Percentiles rank a stretch among this genome's conserved stretches.
Evolutionary conservation across 2,329 filamentous ascomycete genomes (phyloP).

Genomic region (Aspergillus tanneri): DNA sequence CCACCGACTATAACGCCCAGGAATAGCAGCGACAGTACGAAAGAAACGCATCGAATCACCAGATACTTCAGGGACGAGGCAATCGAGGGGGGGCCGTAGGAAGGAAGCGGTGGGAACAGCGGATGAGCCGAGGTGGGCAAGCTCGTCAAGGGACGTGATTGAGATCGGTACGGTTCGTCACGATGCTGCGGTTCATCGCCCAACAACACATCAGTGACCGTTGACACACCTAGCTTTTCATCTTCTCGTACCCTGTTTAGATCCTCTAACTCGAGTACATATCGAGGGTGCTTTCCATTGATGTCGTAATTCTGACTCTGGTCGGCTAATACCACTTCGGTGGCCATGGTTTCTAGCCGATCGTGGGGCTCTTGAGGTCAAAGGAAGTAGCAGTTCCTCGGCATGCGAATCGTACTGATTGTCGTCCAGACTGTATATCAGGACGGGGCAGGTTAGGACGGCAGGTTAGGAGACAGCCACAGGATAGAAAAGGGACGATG

Average conservation of each 20-base stretch:
- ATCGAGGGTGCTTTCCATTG: not conserved
- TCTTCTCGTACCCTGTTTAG: conserved; percentile 3
- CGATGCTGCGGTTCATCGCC: conserved; percentile 3
- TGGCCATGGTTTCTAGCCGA: not conserved
- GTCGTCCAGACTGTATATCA: not conserved
- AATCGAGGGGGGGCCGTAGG: conserved; percentile 73
- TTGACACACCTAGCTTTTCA: conserved; percentile 8
- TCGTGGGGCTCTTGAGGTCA: no score
- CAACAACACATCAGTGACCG: conserved; percentile 15
- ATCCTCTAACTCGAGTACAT: conserved; percentile 6
- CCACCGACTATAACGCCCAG: conserved; percentile 73
- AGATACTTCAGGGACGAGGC: conserved; percentile 65
- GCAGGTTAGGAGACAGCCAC: no score
- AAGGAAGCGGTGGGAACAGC: conserved; percentile 77
- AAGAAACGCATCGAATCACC: conserved; percentile 65
- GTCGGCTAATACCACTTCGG: no score
- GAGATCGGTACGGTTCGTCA: not conserved
- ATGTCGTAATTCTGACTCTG: no score
- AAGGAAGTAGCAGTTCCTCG: no score
- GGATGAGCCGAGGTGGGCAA: conserved; percentile 23
- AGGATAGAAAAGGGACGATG: no score
- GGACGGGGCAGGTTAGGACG: not conserved
- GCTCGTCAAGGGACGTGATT: conserved; percentile 1
- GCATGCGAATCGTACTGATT: not conserved
- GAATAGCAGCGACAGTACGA: conserved; percentile 75